Base-by-base conservation (phyloP, 106 monocot species). In the Dactylorhiza incarnata region DNA sequence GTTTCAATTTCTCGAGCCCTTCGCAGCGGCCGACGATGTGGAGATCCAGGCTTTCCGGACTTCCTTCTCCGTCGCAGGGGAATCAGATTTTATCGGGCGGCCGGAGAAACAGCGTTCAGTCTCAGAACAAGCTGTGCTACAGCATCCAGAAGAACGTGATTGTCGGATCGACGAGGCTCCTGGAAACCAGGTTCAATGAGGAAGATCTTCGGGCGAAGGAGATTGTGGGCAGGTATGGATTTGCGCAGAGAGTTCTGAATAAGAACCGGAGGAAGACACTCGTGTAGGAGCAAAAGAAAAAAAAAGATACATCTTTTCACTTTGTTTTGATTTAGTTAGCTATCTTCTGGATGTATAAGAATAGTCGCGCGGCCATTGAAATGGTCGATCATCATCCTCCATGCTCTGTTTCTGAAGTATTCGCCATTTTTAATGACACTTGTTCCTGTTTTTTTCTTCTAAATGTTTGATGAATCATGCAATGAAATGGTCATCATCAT, bases 101-200 rank as follows among this genome's bases (percentile, higher is more conserved):
- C 46, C 70, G 46, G 9, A 68, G 22, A 48, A 68, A 49, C 19
- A 78, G 56, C 47, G 14, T 74, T 5, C 74, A 76, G 48, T 59
- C 81, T 16, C 52, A 61, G 19, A 81, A 73, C 78, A 93, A 87
- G 63, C 29, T 86, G 46, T 83, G 91, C 48, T 94, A 89, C 76
- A 91, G 89, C 49, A 67, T 97, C 45, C 93, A 97, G 76, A 97
- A 91, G 67, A 84, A 91, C 80, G 71, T 96, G 17, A 25, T 87
- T 10, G 58, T 91, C 25, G 83, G 85, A 22, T 86, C 96, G 3
- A 83, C 86, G 20, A 55, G 77, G 11, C 14, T 49, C 25, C 67
- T 76, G 43, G 81, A 76, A 72, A 16, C 74, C 50, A 53, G 62
- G 13, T 25, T 75, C 5, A 16, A 51, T 1, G 75, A 70, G 29